Base-by-base conservation (phyloP, 495 filamentous ascomycete genomes). In the Tuber calosporum region DNA sequence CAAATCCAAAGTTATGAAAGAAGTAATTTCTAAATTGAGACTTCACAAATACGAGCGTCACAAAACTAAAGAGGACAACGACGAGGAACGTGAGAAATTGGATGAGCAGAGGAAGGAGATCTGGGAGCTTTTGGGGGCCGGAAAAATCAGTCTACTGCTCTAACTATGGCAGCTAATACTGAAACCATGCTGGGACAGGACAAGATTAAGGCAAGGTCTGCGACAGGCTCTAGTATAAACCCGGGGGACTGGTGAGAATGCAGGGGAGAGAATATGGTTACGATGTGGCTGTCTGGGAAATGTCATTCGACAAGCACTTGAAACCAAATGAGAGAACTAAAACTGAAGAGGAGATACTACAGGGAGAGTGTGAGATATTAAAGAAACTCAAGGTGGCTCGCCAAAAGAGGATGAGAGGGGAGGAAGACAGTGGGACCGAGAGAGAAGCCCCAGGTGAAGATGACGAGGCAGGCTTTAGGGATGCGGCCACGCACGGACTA, bases 1-100 rank as follows among this genome's bases (percentile, higher is more conserved):
- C 34, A 97, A 94, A 82, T 88, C 93, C 67, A 96, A 99, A 81
- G 92, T 98, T 42, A 97, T 97, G 90, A 91, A 94, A 77, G 96
- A 99, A 83, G 89, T 98, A 74, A 98, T 98, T 74, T 91, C 93
- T 48, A 99, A 98, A 83, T 98, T 95, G 3, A 99, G 98, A 82
- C 86, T 92, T 39, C 86, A 97, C 85, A 98, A 96, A 83, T 91
- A 92, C 73, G 93, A 97, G 83, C 90, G 95, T 34, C 96, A 98
- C 84, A 88, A 92, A 71, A 87, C 88, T 11, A 99, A 97, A 82
- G 95, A 98, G 74, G 93, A 97, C 67, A 93, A 99, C 79, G 93
- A 94, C 38, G 93, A 96, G 79, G 84, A 97, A n/a, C 86, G 92
- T 73, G 91, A 94, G 68, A 89, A 91, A 77, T 83, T 92, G 13